Conservation (phyloP, 176 grass and related monocot species). For the Eragrostis curvula region DNA sequence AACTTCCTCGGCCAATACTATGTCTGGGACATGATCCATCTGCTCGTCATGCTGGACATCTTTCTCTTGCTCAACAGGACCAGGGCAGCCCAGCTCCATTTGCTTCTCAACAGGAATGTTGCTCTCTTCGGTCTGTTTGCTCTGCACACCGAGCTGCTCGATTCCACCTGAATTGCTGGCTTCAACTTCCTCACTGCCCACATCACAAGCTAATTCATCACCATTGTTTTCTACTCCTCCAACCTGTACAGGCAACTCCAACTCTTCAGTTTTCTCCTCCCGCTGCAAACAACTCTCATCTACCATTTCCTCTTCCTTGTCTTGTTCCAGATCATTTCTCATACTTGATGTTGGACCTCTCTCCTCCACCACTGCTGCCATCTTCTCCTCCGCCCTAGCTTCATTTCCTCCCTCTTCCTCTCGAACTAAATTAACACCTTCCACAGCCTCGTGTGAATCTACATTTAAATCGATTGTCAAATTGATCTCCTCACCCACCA, state of each 20-base stretch:
- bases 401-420: conserved; percentile 24
- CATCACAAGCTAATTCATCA: conserved; percentile 29
- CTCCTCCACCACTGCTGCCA: background rate
- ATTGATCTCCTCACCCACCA: conserved; percentile 41
- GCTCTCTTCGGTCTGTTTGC: conserved; percentile 30
- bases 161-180: conserved; percentile 18
- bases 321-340: conserved; percentile 26
- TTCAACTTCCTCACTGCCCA: conserved; percentile 21
- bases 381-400: conserved; percentile 11
- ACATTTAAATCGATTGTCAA: conserved; percentile 58
- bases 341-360: background rate
- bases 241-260: conserved; percentile 25
- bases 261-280: conserved; percentile 18
- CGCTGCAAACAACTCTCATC: conserved; percentile 31
- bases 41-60: conserved; percentile 29
- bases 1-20: conserved; percentile 42
- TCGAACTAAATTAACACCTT: conserved; percentile 35
- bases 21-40: conserved; percentile 37
- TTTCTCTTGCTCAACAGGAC: conserved; percentile 41
- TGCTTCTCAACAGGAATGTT: conserved; percentile 39
- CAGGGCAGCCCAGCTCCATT: conserved; percentile 35
- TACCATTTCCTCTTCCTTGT: conserved; percentile 8
- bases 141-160: conserved; percentile 18
- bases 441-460: conserved; percentile 1
- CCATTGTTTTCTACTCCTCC: conserved; percentile 44